Evolutionary conservation across 2,329 filamentous ascomycete genomes (phyloP).

Genomic region (Magnaporthiopsis incrustans): DNA sequence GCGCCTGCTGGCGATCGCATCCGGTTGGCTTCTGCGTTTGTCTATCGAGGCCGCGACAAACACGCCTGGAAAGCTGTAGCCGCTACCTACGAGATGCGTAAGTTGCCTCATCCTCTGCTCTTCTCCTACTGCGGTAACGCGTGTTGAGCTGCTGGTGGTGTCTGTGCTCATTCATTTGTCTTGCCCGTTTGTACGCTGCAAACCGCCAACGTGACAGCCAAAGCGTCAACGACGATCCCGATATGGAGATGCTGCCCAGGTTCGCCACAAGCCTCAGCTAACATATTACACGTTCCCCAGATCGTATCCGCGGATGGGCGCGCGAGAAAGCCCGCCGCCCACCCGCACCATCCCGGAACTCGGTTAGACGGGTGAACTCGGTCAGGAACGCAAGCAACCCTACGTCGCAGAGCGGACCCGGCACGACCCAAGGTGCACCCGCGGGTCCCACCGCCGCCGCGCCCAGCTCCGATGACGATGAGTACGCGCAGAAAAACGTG

Average conservation of each 20-base stretch:
- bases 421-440: neutral
- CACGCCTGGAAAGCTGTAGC: neutral
- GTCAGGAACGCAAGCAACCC: neutral
- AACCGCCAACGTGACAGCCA: no score
- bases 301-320: conserved; percentile 7
- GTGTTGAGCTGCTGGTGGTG: neutral
- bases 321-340: conserved; percentile 5
- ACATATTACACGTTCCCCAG: neutral
- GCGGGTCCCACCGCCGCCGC: neutral
- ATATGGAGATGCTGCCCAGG: neutral
- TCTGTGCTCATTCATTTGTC: neutral
- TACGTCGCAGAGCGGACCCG: neutral
- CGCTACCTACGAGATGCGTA: neutral
- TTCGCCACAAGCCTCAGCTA: neutral
- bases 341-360: neutral
- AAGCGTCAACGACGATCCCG: neutral
- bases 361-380: neutral
- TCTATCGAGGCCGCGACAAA: neutral
- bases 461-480: neutral
- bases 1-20: neutral
- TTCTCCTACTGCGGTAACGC: no score
- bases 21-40: neutral
- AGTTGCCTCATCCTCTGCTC: neutral
- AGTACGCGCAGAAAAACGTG: conserved; percentile 1
- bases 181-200: neutral